Evolutionary conservation across 176 grass and related monocot species (phyloP).

Genomic region (Ensete glaucum): DNA sequence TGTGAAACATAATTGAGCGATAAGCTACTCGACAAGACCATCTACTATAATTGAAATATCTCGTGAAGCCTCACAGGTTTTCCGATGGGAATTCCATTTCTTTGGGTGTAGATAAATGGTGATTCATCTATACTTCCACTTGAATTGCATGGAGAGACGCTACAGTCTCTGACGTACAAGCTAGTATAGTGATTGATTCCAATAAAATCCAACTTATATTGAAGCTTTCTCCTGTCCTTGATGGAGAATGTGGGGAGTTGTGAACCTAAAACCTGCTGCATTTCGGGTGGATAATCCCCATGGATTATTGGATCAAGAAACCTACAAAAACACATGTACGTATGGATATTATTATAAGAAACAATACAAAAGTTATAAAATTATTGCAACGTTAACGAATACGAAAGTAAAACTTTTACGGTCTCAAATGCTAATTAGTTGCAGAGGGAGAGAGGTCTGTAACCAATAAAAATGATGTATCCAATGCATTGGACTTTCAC

Average conservation of each 20-base stretch:
- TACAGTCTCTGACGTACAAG: constrained; percentile 45
- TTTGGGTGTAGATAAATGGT: neutral
- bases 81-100: constrained; percentile 32
- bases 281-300: constrained; percentile 43
- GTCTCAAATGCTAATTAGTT: no score
- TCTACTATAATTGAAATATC: no score
- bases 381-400: no score
- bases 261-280: constrained; percentile 29
- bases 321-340: constrained; percentile 18
- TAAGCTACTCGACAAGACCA: no score
- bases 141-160: constrained; percentile 33
- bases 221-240: constrained; percentile 29
- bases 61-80: constrained; percentile 24
- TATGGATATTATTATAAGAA: no score
- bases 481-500: no score
- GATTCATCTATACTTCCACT: constrained; percentile 25
- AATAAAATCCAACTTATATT: constrained; percentile 41
- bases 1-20: constrained; percentile 1
- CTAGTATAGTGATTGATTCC: constrained; percentile 54
- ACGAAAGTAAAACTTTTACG: no score
- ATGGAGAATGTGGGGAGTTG: constrained; percentile 41
- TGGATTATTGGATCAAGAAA: constrained; percentile 49
- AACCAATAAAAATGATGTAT: no score
- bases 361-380: no score
- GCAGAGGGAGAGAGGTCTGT: no score